Percentiles rank a stretch among this genome's conserved stretches.
Conservation (phyloP, 768 basidiomycete genomes). For the Arthromyces matolae region DNA sequence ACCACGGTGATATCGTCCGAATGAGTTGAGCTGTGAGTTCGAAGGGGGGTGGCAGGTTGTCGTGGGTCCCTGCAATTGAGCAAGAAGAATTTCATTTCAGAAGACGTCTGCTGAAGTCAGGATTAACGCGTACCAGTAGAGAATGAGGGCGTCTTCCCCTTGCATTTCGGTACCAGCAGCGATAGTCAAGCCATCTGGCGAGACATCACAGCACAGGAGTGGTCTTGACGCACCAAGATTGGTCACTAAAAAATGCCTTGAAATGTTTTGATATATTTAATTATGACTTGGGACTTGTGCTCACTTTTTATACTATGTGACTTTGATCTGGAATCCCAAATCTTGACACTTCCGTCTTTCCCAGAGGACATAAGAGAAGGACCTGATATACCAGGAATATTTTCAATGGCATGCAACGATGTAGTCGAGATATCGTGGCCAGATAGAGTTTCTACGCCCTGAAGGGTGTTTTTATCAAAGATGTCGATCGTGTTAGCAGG, state of each 20-base stretch:
- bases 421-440: constrained; percentile 62
- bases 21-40: constrained; percentile 81
- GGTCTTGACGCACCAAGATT: constrained; percentile 38
- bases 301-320: constrained; percentile 56
- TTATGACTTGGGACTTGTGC: constrained; percentile 28
- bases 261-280: constrained; percentile 19
- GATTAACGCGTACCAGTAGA: constrained; percentile 64
- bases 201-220: constrained; percentile 68
- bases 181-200: constrained; percentile 64
- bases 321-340: constrained; percentile 70
- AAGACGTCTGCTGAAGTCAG: not conserved
- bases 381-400: constrained; percentile 37
- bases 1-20: constrained; percentile 89
- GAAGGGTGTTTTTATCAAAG: constrained; percentile 57
- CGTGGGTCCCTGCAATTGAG: constrained; percentile 69
- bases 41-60: constrained; percentile 63
- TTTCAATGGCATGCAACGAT: constrained; percentile 41
- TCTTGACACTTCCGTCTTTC: constrained; percentile 64
- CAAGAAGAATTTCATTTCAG: not conserved
- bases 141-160: constrained; percentile 74
- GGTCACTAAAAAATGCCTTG: constrained; percentile 45
- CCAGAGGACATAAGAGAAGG: constrained; percentile 61
- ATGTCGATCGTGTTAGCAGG: constrained; percentile 66
- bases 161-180: constrained; percentile 82
- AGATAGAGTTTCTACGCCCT: constrained; percentile 39